Evolutionary conservation across 2,329 filamentous ascomycete genomes (phyloP), one percentile per base, ranked within the genome.

Genomic region (Aureobasidium sp.): DNA sequence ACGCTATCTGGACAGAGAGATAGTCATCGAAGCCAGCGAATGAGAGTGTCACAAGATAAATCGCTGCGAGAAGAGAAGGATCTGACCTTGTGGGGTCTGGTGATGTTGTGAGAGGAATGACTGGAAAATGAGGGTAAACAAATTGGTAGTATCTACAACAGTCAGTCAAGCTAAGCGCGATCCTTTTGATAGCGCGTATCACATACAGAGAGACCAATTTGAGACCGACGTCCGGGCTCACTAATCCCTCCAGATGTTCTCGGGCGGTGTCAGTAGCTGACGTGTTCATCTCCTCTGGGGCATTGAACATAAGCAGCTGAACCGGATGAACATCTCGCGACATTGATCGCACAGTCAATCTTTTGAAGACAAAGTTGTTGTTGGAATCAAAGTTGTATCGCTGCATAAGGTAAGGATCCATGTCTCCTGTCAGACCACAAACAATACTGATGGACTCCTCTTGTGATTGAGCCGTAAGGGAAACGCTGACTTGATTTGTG

Each of bases 311-410:
- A 43, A 56, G 53, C n/a, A 56, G 36, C 20, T 56, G 53, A 4
- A 56, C 53, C 2, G 53, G 53, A 29, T 56, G 53, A 4, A 29
- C 18, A 15, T 29, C 38, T 25, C 29, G 53, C 10, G 53, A 40
- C 53, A 56, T 56, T 7, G 53, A 56, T 18, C n/a, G 53, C 9
- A 56, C 38, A 27, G 53, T 18, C 15, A 56, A 36, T 16, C 53
- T n/a, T 11, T 56, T 56, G 53, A 56, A 56, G 8, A 56, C 53
- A 56, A 56, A 56, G n/a, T 29, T 56, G 23, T 43, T 20, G 25
- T 56, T 23, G 20, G 53, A 15, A 5, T 11, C 53, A 23, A 56
- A 56, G 5, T 43, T 27, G 36, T 56, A 56, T 29, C 53, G 31
- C 18, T 29, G 33, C 53, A 56, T 56, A 18, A 56, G 23, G 43